Conservation (phyloP, 306 rosid species). For the Aeschynomene evenia region DNA sequence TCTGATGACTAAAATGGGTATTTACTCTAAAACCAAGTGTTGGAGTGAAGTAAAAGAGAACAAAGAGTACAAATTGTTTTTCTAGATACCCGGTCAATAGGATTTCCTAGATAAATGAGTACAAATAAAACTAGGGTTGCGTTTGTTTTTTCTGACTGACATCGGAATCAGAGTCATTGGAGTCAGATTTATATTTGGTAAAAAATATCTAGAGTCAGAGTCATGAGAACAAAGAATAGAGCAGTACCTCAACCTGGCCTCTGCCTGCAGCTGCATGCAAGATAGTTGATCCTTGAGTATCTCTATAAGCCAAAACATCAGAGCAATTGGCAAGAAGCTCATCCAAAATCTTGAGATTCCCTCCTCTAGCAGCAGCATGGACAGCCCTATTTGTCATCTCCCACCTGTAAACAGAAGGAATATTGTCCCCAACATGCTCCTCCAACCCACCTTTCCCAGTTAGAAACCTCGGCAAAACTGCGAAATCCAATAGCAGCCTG, state of each 20-base stretch:
- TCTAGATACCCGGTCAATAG: no score
- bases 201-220: no score
- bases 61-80: no score
- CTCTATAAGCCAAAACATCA: slow-evolving; percentile 80
- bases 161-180: no score
- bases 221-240: no score
- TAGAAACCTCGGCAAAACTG: slow-evolving; percentile 69
- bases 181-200: no score
- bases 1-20: no score
- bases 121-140: no score
- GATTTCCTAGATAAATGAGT: no score
- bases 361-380: slow-evolving; percentile 97
- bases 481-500: slow-evolving; percentile 52
- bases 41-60: neutral
- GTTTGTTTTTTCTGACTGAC: no score
- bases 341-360: slow-evolving; percentile 66
- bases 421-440: slow-evolving; percentile 63
- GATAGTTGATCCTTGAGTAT: slow-evolving; percentile 73
- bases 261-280: slow-evolving; percentile 94
- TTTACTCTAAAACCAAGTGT: no score
- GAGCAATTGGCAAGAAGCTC: slow-evolving; percentile 68
- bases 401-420: slow-evolving; percentile 74
- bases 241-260: slow-evolving; percentile 83
- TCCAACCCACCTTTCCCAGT: slow-evolving; percentile 57
- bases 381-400: slow-evolving; percentile 88